Percentiles rank a stretch among this genome's conserved stretches.
Conservation (phyloP, 202 grass and related monocot genomes). For the Bolboschoenoplectus hybrid region DNA sequence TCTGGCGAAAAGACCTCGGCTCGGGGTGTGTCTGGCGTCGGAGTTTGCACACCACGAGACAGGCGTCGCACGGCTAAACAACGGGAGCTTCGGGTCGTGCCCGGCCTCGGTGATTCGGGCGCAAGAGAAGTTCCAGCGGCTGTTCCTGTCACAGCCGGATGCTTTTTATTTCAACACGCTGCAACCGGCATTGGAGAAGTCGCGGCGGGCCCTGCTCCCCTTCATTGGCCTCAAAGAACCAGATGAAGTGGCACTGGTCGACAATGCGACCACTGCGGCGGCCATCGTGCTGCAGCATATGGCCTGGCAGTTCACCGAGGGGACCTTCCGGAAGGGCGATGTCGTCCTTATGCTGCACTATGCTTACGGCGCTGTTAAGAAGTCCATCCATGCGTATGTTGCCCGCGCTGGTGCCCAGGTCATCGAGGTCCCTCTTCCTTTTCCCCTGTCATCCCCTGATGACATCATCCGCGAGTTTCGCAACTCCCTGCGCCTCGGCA, state of each 20-base stretch:
- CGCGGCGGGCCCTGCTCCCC: slow-evolving; percentile 50
- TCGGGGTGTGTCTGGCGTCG: neutral
- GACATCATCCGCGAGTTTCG: slow-evolving; percentile 78
- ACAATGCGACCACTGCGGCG: slow-evolving; percentile 91
- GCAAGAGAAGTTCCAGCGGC: slow-evolving; percentile 60
- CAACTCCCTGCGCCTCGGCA: slow-evolving; percentile 61
- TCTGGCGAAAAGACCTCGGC: neutral
- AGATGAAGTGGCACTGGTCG: slow-evolving; percentile 78
- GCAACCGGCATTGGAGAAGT: slow-evolving; percentile 56
- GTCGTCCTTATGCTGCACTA: slow-evolving; percentile 95
- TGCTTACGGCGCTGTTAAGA: slow-evolving; percentile 90
- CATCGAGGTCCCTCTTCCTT: slow-evolving; percentile 91
- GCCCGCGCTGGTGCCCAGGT: slow-evolving; percentile 79
- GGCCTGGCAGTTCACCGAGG: slow-evolving; percentile 83
- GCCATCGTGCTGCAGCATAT: slow-evolving; percentile 89
- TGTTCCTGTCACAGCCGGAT: slow-evolving; percentile 83
- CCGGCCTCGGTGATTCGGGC: slow-evolving; percentile 67
- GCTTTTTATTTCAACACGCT: slow-evolving; percentile 75
- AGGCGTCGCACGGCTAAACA: slow-evolving; percentile 73
- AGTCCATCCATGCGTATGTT: slow-evolving; percentile 89
- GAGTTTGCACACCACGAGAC: slow-evolving; percentile 90
- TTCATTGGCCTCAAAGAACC: slow-evolving; percentile 62
- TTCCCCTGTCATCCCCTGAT: slow-evolving; percentile 64
- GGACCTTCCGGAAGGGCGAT: slow-evolving; percentile 60
- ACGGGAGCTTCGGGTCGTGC: slow-evolving; percentile 94